phyloP scores from a whole-genome alignment of 169 alveolate genomes.

The Pseudocohnilembus persalinus region DNA sequence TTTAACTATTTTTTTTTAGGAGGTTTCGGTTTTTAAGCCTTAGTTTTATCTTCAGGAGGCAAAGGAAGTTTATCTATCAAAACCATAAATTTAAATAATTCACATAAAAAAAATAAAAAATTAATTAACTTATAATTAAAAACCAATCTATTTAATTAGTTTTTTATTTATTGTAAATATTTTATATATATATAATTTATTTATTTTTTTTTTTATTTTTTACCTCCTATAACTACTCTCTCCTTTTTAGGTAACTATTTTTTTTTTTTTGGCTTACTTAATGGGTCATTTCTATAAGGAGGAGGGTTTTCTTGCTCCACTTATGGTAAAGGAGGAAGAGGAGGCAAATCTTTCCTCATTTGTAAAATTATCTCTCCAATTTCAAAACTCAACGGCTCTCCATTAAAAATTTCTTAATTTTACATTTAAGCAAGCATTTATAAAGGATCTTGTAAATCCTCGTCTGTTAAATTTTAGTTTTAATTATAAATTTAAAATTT shows the following conservation, averaged over 20 bases:
- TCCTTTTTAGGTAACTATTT: too few species aligned
- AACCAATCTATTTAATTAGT: too few species aligned
- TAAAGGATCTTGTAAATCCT: constrained; percentile 9
- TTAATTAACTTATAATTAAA: too few species aligned
- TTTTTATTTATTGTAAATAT: too few species aligned
- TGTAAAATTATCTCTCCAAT: background rate
- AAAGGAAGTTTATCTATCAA: constrained; percentile 20
- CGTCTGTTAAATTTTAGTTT: background rate
- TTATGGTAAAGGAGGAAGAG: background rate
- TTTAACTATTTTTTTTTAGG: constrained; percentile 28
- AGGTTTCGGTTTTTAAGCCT: constrained; percentile 12
- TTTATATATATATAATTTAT: background rate
- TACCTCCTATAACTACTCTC: constrained; percentile 12
- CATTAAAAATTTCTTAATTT: constrained; percentile 16
- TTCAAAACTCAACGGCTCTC: background rate
- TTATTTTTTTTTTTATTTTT: too few species aligned
- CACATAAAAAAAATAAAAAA: too few species aligned
- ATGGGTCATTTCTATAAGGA: constrained; percentile 17
- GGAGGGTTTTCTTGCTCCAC: constrained; percentile 9
- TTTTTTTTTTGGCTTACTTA: constrained; percentile 5
- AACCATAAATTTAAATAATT: too few species aligned
- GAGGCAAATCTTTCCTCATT: constrained; percentile 17
- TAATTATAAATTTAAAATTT: too few species aligned
- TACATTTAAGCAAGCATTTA: constrained; percentile 12
- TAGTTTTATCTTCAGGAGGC: constrained; percentile 23